Evolutionary conservation across 2,329 filamentous ascomycete genomes (phyloP), one percentile per base, ranked within the genome.

Genomic region (Fusarium scirpi): DNA sequence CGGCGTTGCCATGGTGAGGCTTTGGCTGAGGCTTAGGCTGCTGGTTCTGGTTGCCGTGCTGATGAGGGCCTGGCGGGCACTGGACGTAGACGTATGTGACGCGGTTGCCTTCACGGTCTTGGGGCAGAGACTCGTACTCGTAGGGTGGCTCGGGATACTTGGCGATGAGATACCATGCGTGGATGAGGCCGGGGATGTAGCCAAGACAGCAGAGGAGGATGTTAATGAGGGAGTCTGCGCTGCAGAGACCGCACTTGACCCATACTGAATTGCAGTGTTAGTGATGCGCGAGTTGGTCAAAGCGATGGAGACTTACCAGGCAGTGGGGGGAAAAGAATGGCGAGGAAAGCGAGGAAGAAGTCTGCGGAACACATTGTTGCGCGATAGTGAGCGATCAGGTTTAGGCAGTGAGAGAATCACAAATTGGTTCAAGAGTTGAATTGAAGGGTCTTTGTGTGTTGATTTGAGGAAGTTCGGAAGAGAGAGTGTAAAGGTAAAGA

Each of bases 121-220:
- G 88, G 8, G 87, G 82, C 43, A 92, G 79, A 53, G 85, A 82
- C 73, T 93, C 88, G 81, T 96, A 94, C 69, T 91, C 89, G 80
- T 87, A 87, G 62, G 90, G 85, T 43, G 87, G 73, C 66, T 98
- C 95, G 62, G 96, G 96, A 80, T 91, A 93, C 78, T 93, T 92
- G 76, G 93, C 89, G 82, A 99, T 98, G 81, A 98, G 97, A 86
- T 98, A 99, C 95, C 96, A 98, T 69, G 94, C 89, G 84, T 99
- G 96, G 4, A 99, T 84, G 52, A 98, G 91, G 66, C 95, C 95
- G 22, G 95, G 95, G 65, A 98, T 81, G 78, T 86, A 94, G 75
- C 91, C 92, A 24, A 95, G 89, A 57, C 89, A 79, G 81, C 92
- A 96, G 76, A 98, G 93, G 48, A 94, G 91, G 80, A 98, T 91